Conservation (phyloP, 208 protist species). For the Leptomonas seymouri region DNA sequence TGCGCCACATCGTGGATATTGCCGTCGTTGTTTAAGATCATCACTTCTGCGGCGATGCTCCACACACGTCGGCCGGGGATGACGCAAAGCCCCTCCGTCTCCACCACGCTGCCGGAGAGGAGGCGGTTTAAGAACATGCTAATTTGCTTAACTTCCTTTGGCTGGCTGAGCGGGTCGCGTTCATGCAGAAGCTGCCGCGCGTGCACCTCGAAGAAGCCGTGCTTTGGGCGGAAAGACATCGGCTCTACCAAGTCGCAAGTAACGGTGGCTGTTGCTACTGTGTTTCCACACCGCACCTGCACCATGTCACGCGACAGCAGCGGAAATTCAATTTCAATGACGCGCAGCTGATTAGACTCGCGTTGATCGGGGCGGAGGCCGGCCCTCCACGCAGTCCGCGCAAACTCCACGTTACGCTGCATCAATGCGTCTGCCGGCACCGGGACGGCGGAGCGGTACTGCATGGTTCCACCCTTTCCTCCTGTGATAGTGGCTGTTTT, state of each 20-base stretch:
- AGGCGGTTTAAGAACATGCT: conserved; percentile 87
- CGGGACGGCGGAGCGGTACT: conserved; percentile 43
- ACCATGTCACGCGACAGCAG: conserved; percentile 64
- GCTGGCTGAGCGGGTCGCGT: conserved; percentile 45
- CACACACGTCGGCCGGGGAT: conserved; percentile 93
- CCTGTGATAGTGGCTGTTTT: too few species aligned
- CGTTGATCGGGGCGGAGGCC: conserved; percentile 83
- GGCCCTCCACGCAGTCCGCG: conserved; percentile 58
- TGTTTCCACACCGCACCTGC: conserved; percentile 91
- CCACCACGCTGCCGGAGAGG: conserved; percentile 90
- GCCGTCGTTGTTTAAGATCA: conserved; percentile 95
- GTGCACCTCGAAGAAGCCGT: conserved; percentile 95
- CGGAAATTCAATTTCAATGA: conserved; percentile 75
- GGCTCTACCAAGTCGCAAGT: conserved; percentile 94
- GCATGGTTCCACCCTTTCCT: conserved; percentile 25
- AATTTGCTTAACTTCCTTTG: conserved; percentile 50
- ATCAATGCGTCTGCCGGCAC: conserved; percentile 61
- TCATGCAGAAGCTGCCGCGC: conserved; percentile 89
- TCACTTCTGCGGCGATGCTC: conserved; percentile 85
- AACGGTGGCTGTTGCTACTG: conserved; percentile 82
- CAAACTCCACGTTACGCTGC: conserved; percentile 72
- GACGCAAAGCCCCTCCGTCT: conserved; percentile 96
- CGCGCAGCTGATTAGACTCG: conserved; percentile 64
- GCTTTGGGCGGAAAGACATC: conserved; percentile 90
- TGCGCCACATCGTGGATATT: conserved; percentile 90